Evolutionary conservation across 2,329 filamentous ascomycete species (phyloP), one percentile per base, ranked within the genome.

Genomic region (Dothideomycetes sp.): DNA sequence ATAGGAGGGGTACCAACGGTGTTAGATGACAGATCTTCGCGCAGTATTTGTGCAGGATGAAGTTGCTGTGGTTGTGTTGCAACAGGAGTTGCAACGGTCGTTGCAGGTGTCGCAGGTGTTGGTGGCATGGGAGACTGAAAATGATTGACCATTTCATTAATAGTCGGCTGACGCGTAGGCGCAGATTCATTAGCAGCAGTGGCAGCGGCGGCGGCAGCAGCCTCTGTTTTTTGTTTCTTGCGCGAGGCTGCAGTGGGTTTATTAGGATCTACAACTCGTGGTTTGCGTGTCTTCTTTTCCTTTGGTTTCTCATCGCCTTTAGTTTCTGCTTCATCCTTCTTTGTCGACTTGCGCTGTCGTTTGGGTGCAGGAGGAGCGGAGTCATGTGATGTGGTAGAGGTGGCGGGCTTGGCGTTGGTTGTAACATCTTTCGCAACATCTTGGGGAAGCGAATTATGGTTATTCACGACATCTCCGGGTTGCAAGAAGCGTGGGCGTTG

Each of bases 171-270:
- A 14, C 55, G 57, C 19, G 56, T 40, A 31, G 48, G 44, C 17
- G 48, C 41, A 44, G 47, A 45, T 46, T 58, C 52, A 45, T 59
- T 52, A 37, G 9, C 36, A 19, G 19, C n/a, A 30, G 38, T 17
- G 27, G 44, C 22, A 12, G 43, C 29, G n/a, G 38, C 16, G 9
- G 11, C 29, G 17, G 30, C 27, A 14, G 31, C 22, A 55, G 54
- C 17, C 56, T 43, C 19, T 51, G 57, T 51, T 50, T 60, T 60
- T 52, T 65, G 56, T 50, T 65, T 65, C 59, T 68, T 77, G 49
- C 73, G 70, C 43, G 68, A 57, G 34, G 56, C 52, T 22, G 61
- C 43, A 33, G 51, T 56, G 3, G 59, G 53, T 27, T 55, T 52
- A 53, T 49, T 55, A 61, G 69, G 44, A 64, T 73, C 53, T 36